Conservation (phyloP, 352 stramenopile species). For the Globisporangium rhizosaccharum region DNA sequence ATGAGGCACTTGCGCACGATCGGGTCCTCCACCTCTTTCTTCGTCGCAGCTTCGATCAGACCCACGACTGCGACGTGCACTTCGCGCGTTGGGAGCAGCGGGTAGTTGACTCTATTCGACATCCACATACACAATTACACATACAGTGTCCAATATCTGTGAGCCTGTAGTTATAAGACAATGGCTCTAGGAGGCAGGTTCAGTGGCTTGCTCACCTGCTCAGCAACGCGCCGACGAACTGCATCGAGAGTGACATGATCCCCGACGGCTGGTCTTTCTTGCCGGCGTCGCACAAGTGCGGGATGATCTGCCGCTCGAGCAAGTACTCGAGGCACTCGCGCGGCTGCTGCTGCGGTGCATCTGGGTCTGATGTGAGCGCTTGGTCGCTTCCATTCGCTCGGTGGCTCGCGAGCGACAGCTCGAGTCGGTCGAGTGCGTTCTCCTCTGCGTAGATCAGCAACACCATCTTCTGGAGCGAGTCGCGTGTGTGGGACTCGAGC, state of each 20-base stretch:
- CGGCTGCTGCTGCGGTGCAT: conserved; percentile 26
- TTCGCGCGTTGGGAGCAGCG: conserved; percentile 73
- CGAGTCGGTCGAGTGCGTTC: conserved; percentile 61
- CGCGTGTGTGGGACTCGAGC: conserved; percentile 73
- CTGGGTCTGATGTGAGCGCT: conserved; percentile 1
- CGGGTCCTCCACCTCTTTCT: conserved; percentile 76
- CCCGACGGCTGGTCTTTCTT: conserved; percentile 61
- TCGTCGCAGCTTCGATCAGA: conserved; percentile 73
- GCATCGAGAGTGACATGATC: conserved; percentile 82
- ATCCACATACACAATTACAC: too few relatives aligned
- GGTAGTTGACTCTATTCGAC: conserved; percentile 58
- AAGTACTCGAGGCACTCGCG: conserved; percentile 82
- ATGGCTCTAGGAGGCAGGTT: not conserved
- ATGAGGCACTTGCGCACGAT: conserved; percentile 84
- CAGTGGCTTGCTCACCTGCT: conserved; percentile 23
- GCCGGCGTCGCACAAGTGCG: conserved; percentile 70
- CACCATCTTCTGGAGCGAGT: conserved; percentile 83
- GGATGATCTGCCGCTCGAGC: conserved; percentile 79
- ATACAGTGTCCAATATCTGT: too few relatives aligned
- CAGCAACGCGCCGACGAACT: conserved; percentile 76
- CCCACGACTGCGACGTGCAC: conserved; percentile 76
- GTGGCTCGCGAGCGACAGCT: conserved; percentile 42
- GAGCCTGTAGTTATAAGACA: too few relatives aligned
- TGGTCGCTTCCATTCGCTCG: not conserved
- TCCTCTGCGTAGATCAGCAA: conserved; percentile 84